Conservation (phyloP, 2,329 filamentous ascomycete genomes). For the Alternaria ethzedia region DNA sequence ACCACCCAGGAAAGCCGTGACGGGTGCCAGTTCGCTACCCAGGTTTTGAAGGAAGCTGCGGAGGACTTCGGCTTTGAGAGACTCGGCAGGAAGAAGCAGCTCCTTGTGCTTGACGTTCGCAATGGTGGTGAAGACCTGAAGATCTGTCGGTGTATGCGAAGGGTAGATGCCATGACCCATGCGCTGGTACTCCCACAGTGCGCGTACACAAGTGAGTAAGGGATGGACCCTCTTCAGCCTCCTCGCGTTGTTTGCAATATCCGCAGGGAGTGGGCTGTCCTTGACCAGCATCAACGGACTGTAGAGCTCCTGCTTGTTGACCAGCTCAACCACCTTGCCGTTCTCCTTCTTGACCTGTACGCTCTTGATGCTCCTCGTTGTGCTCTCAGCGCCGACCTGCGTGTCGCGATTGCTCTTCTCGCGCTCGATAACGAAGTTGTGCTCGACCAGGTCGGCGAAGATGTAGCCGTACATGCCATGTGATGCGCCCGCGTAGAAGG, state of each 20-base stretch:
- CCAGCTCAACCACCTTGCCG: conserved; percentile 76
- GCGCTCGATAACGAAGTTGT: conserved; percentile 88
- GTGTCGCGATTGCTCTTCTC: conserved; percentile 76
- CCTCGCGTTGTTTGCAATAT: conserved; percentile 72
- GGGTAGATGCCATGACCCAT: conserved; percentile 51
- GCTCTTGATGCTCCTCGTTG: conserved; percentile 76
- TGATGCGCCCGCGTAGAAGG: conserved; percentile 87
- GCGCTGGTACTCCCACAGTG: conserved; percentile 86
- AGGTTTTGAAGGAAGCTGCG: conserved; percentile 87
- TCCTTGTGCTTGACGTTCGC: conserved; percentile 80
- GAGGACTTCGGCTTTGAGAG: conserved; percentile 66
- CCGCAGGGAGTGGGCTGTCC: conserved; percentile 70
- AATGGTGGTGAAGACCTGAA: conserved; percentile 77
- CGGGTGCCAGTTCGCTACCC: conserved; percentile 81
- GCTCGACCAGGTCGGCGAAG: conserved; percentile 89
- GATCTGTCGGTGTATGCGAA: conserved; percentile 58
- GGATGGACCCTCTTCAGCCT: conserved; percentile 79
- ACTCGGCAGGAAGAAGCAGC: conserved; percentile 55
- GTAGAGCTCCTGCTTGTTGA: conserved; percentile 91
- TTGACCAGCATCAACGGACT: conserved; percentile 88
- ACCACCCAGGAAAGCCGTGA: conserved; percentile 87
- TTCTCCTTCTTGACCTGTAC: conserved; percentile 69
- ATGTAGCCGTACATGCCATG: conserved; percentile 95
- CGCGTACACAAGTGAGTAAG: conserved; percentile 82
- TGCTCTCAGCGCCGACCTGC: conserved; percentile 68